These are phyloP conservation scores for Mycocentrospora acerina DNA, from an alignment of 2,329 filamentous ascomycete genomes.

Conservation along the genomic window DNA sequence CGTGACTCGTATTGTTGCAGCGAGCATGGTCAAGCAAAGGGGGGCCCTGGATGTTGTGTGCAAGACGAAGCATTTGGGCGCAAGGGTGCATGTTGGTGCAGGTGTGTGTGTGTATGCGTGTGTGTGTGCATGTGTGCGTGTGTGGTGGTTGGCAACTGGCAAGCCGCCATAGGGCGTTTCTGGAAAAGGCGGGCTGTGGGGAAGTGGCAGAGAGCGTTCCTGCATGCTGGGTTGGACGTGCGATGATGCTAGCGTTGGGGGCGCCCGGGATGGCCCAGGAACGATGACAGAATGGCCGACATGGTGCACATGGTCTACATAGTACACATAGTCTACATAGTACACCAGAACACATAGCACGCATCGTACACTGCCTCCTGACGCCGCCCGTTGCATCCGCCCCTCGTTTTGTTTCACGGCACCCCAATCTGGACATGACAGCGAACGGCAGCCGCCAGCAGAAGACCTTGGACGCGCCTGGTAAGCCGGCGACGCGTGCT, in stretches of 20 bases:
- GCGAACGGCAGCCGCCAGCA: conserved; percentile 28
- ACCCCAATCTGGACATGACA: conserved; percentile 18
- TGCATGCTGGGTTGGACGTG: conserved; percentile 12
- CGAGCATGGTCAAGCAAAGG: no score
- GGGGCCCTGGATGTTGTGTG: no score
- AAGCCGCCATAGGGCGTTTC: conserved; percentile 17
- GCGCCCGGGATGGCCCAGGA: conserved; percentile 8
- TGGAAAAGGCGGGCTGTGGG: conserved; percentile 11
- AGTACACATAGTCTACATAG: no score
- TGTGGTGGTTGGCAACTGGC: conserved; percentile 14
- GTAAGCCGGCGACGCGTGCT: conserved; percentile 15
- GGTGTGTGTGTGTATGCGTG: no score
- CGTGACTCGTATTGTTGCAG: no score
- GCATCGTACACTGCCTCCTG: conserved; percentile 11
- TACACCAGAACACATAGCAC: no score
- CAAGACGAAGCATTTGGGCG: no score
- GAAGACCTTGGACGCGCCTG: conserved; percentile 21
- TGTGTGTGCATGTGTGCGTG: no score
- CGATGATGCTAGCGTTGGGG: conserved; percentile 6
- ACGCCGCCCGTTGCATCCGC: conserved; percentile 4
- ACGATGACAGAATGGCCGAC: conserved; percentile 7
- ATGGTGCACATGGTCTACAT: no score
- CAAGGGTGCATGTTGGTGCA: no score
- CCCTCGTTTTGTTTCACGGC: not conserved
- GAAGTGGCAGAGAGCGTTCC: conserved; percentile 8